A percentile compares a stretch with the other conserved stretches of the same genome.
Evolutionary conservation across 306 rosid species (phyloP).

Genomic region (Citrullus mucosospermus): DNA sequence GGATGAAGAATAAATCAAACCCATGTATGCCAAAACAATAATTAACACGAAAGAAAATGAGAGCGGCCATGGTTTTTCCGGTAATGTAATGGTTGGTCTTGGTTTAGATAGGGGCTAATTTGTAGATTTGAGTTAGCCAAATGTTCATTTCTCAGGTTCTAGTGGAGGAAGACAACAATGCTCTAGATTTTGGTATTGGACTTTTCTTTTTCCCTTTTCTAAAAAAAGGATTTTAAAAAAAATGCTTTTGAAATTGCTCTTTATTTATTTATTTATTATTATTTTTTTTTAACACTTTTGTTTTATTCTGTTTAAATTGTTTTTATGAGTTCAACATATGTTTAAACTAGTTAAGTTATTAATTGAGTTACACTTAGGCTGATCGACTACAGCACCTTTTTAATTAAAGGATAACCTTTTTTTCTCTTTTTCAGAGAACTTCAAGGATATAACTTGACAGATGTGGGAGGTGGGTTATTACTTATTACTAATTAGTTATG

Average conservation of each 20-base stretch:
- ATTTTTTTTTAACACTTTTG: too few species aligned
- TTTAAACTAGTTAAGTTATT: too few species aligned
- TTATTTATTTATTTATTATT: too few species aligned
- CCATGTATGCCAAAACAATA: constrained; percentile 19
- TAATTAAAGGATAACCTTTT: too few species aligned
- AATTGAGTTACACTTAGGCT: too few species aligned
- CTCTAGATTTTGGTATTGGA: constrained; percentile 10
- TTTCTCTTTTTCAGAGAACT: too few species aligned
- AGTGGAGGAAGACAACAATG: constrained; percentile 21
- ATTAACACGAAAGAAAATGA: constrained; percentile 19
- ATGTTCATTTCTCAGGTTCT: constrained; percentile 25
- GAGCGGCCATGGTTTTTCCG: constrained; percentile 18
- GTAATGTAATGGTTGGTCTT: constrained; percentile 28
- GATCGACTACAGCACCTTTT: too few species aligned
- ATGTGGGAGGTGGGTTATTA: too few species aligned
- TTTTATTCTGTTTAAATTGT: too few species aligned
- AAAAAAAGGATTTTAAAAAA: background rate
- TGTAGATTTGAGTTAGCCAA: constrained; percentile 29
- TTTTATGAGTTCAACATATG: too few species aligned
- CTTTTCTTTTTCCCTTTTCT: background rate
- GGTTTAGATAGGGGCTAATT: constrained; percentile 22
- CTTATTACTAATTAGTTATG: too few species aligned
- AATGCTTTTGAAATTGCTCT: background rate
- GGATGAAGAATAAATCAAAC: constrained; percentile 21
- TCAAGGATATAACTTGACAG: too few species aligned